Conservation (phyloP, 2,329 filamentous ascomycete genomes). For the Chrysosporium keratinophilum region DNA sequence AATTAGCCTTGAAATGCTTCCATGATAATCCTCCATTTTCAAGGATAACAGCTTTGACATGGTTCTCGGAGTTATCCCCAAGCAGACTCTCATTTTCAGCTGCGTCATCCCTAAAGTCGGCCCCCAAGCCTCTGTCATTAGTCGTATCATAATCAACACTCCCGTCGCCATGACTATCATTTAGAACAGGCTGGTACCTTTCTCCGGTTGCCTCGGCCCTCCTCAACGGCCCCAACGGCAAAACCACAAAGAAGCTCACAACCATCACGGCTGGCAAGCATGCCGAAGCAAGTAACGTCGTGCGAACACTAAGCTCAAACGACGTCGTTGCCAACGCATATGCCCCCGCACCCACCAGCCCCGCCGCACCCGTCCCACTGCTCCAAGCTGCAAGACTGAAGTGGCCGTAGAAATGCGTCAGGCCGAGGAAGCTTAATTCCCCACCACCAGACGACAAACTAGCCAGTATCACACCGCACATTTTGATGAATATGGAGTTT, state of each 20-base stretch:
- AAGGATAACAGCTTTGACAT: neutral
- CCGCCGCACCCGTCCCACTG: constrained; percentile 81
- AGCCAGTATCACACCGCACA: constrained; percentile 73
- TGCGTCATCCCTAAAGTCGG: constrained; percentile 22
- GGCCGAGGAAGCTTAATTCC: constrained; percentile 78
- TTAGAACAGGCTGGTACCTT: constrained; percentile 47
- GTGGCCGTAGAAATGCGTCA: constrained; percentile 88
- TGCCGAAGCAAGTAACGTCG: constrained; percentile 66
- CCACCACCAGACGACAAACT: constrained; percentile 78
- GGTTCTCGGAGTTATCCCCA: constrained; percentile 14
- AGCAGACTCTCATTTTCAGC: constrained; percentile 28
- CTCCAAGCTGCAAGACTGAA: constrained; percentile 85
- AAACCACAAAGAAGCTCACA: constrained; percentile 69
- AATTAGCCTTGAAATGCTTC: constrained; percentile 39
- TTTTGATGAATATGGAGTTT: constrained; percentile 60
- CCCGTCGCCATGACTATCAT: constrained; percentile 27
- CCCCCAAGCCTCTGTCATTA: constrained; percentile 22
- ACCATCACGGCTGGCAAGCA: constrained; percentile 72
- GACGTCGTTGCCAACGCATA: constrained; percentile 81
- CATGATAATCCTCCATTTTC: constrained; percentile 17
- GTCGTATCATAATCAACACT: neutral
- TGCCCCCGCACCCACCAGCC: constrained; percentile 72
- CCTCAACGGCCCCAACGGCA: constrained; percentile 60
- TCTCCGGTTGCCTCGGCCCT: constrained; percentile 33
- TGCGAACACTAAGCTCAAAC: constrained; percentile 61